These are phyloP conservation scores for Mycena alexandri DNA, from an alignment of 768 basidiomycete genomes.

Conservation along the genomic window DNA sequence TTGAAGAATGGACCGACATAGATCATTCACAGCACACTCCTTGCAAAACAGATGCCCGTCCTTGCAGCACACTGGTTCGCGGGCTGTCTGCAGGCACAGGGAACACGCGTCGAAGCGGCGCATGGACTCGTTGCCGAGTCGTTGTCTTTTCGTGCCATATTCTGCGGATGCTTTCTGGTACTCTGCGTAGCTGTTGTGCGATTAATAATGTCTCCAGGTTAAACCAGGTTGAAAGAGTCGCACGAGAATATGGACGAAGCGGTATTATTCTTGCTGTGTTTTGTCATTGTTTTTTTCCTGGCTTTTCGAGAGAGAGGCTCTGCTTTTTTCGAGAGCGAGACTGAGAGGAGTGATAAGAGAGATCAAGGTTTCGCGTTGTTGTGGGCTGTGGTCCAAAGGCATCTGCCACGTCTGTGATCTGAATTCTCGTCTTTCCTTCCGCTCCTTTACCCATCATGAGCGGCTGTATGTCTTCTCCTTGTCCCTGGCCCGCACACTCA, in stretches of 20 bases:
- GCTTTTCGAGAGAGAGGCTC: too few species aligned
- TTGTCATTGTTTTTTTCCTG: slow-evolving; percentile 84
- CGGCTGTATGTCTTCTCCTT: slow-evolving; percentile 70
- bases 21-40: slow-evolving; percentile 91
- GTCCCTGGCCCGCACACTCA: slow-evolving; percentile 13
- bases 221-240: too few species aligned
- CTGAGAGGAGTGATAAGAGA: too few species aligned
- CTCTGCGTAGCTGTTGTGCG: slow-evolving; percentile 70
- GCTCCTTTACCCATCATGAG: slow-evolving; percentile 69
- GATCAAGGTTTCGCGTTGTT: not conserved
- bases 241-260: slow-evolving; percentile 87
- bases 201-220: too few species aligned
- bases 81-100: slow-evolving; percentile 85
- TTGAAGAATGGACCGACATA: slow-evolving; percentile 63
- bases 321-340: too few species aligned
- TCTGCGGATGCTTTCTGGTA: slow-evolving; percentile 64
- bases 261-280: slow-evolving; percentile 92
- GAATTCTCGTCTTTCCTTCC: slow-evolving; percentile 33
- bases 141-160: slow-evolving; percentile 51
- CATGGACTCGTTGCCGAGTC: slow-evolving; percentile 93
- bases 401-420: slow-evolving; percentile 15
- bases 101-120: slow-evolving; percentile 92
- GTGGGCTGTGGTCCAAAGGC: too few species aligned
- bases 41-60: slow-evolving; percentile 96
- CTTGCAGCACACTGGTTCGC: slow-evolving; percentile 86